These are phyloP conservation scores for Lactarius trivialis DNA, from an alignment of 768 basidiomycete genomes.

Conservation along the genomic window DNA sequence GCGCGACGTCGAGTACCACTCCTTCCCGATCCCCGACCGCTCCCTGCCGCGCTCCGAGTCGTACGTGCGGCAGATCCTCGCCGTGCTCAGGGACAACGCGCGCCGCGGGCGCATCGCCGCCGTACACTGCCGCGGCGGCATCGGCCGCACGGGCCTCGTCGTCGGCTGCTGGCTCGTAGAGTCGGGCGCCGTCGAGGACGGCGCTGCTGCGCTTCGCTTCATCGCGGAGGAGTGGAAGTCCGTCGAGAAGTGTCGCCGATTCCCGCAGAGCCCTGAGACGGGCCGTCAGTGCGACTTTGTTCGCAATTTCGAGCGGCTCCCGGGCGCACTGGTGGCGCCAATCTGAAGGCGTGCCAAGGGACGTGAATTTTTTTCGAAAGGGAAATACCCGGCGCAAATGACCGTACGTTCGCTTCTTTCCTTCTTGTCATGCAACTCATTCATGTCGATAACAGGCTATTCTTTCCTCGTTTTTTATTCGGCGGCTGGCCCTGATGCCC, in stretches of 20 bases:
- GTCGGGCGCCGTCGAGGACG: constrained; percentile 52
- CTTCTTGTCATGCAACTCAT: not conserved
- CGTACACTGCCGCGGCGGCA: constrained; percentile 76
- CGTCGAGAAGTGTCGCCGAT: constrained; percentile 72
- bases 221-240: constrained; percentile 66
- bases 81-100: constrained; percentile 55
- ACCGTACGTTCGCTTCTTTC: not conserved
- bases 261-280: constrained; percentile 73
- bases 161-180: constrained; percentile 75
- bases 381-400: not conserved
- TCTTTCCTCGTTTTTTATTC: not conserved
- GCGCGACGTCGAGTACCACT: constrained; percentile 60
- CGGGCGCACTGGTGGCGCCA: not conserved
- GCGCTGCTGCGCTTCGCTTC: constrained; percentile 55
- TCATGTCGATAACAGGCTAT: not conserved
- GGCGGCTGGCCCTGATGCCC: constrained; percentile 5
- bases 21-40: constrained; percentile 73
- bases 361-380: not conserved
- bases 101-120: constrained; percentile 53
- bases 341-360: not conserved
- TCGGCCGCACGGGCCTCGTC: constrained; percentile 58
- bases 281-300: constrained; percentile 76
- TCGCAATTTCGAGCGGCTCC: constrained; percentile 39
- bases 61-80: constrained; percentile 53
- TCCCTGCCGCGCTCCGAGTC: constrained; percentile 54